phyloP scores from a whole-genome alignment of 2,329 filamentous ascomycete genomes.

The Diplodia scrobiculata region DNA sequence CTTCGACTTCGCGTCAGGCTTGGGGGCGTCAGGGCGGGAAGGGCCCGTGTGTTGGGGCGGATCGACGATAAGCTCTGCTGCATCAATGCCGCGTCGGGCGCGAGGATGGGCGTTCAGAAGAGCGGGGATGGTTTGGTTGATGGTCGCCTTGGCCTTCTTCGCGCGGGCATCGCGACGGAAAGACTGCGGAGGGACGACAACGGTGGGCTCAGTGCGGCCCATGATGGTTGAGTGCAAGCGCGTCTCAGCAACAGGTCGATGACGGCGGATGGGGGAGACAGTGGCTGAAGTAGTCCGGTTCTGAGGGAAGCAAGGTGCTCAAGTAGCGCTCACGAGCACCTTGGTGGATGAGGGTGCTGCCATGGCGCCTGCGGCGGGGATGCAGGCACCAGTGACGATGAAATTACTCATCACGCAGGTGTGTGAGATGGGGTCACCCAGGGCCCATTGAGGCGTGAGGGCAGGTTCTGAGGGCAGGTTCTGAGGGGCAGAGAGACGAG shows the following conservation, averaged over 20 bases:
- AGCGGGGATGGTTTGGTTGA: conserved; percentile 62
- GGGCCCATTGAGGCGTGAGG: background rate
- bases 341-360: conserved; percentile 17
- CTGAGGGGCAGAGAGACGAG: background rate
- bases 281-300: background rate
- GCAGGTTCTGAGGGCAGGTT: background rate
- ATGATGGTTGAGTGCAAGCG: conserved; percentile 32
- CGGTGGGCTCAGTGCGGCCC: conserved; percentile 44
- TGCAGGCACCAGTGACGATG: background rate
- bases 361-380: conserved; percentile 10
- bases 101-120: conserved; percentile 57
- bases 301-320: conserved; percentile 6
- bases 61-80: conserved; percentile 54
- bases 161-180: conserved; percentile 48
- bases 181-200: conserved; percentile 42
- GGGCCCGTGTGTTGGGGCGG: conserved; percentile 34
- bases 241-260: background rate
- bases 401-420: conserved; percentile 10
- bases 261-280: background rate
- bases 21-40: conserved; percentile 15
- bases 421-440: background rate
- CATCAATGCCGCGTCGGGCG: conserved; percentile 58
- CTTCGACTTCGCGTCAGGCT: conserved; percentile 23
- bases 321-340: conserved; percentile 5
- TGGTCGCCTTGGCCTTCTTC: conserved; percentile 59